Evolutionary conservation across 805 yeast species (phyloP), one percentile per base, ranked within the genome.

Genomic region (Tetrapisispora nanseiensis): DNA sequence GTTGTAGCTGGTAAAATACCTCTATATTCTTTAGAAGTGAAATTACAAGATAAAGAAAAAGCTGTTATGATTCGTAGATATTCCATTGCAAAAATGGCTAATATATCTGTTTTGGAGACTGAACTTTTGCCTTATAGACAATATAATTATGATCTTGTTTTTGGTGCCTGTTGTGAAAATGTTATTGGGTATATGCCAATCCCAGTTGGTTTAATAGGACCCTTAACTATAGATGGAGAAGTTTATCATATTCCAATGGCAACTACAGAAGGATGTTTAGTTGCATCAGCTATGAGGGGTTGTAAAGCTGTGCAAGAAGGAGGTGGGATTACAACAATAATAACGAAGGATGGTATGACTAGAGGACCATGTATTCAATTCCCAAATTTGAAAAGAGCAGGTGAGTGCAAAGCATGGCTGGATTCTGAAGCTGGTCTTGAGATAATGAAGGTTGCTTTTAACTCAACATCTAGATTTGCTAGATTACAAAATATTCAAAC

Each of bases 161-260:
- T 87, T 57, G 98, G 98, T 46, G 97, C 98, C 6, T 92, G 99
- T 68, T 92, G 99, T 70, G 99, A 92, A 63, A 92, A 92, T 57
- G 99, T 92, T 44, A 82, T 92, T 62, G 99, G 99, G 19, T 92
- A 72, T 61, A 77, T 90, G 79, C 99, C 98, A 21, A 62, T 92
- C 32, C 99, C 99, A 6, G 86, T 92, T 44, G 99, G 99, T 63
- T 80, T 92, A 58, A 97, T 97, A 20, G 99, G 99, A 40, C 99
- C 99, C 6, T 66, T 92, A 60, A 71, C 85, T 41, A 85, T 92
- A 54, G 97, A 92, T 63, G 92, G 89, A 39, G 76, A 72, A 49
- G 78, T 94, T 36, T 82, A 74, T 61, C 95, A 87, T 65, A 80
- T 92, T 51, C 99, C 99, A 31, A 86, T 92, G 95, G 99, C 99